phyloP scores from a whole-genome alignment of 2,329 filamentous ascomycete genomes.

The Lachnellula subtilissima region DNA sequence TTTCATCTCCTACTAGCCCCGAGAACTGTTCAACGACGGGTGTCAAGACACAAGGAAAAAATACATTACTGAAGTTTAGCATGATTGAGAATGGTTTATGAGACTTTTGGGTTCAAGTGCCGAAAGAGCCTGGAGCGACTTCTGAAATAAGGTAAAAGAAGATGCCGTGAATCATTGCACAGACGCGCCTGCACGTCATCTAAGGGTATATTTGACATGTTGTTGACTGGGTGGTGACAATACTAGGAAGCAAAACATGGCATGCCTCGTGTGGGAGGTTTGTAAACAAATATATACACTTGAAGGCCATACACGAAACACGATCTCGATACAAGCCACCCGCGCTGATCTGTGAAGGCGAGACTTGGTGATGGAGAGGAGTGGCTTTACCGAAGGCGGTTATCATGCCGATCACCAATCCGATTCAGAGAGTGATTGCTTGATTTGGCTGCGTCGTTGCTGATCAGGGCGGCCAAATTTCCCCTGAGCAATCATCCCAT shows the following conservation, averaged over 20 bases:
- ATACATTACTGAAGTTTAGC: neutral
- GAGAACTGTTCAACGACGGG: neutral
- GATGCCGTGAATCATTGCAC: neutral
- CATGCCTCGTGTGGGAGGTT: conserved; percentile 1
- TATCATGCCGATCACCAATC: neutral
- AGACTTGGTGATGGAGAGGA: neutral
- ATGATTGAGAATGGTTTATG: neutral
- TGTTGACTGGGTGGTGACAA: neutral
- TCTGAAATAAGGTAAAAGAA: neutral
- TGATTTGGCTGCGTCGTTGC: neutral
- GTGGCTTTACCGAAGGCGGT: neutral
- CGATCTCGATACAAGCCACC: neutral
- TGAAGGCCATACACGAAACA: neutral
- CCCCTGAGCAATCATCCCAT: neutral
- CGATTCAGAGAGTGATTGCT: neutral
- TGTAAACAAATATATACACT: neutral
- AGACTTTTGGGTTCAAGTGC: neutral
- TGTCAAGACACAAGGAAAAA: neutral
- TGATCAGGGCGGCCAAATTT: conserved; percentile 1
- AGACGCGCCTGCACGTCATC: conserved; percentile 2
- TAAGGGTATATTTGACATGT: neutral
- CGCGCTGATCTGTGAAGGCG: neutral
- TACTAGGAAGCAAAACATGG: neutral
- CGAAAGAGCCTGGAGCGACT: neutral
- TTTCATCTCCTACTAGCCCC: neutral